phyloP scores from a whole-genome alignment of 1,139 yeast genomes.

The Hyphopichia burtonii region DNA sequence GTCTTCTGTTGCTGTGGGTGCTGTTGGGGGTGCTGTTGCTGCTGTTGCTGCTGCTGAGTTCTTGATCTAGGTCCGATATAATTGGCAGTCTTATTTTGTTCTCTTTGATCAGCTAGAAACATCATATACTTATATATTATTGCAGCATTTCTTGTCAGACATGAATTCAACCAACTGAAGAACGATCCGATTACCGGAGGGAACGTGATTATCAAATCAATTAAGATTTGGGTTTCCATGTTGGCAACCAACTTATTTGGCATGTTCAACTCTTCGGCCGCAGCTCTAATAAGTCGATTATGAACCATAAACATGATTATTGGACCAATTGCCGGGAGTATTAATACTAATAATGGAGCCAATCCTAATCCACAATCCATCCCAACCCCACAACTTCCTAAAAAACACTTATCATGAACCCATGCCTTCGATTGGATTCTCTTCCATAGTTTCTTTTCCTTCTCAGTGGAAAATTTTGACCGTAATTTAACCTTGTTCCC shows the following conservation, averaged over 20 bases:
- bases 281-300: conserved; percentile 58
- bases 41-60: neutral
- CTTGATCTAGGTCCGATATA: conserved; percentile 17
- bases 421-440: conserved; percentile 74
- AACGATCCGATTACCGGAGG: conserved; percentile 79
- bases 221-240: conserved; percentile 68
- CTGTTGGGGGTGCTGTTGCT: neutral
- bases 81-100: conserved; percentile 17
- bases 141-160: conserved; percentile 90
- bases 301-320: conserved; percentile 75
- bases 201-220: conserved; percentile 71
- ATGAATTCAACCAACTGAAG: conserved; percentile 76
- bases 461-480: conserved; percentile 48
- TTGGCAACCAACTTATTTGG: conserved; percentile 62
- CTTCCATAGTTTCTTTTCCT: conserved; percentile 71
- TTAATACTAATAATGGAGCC: conserved; percentile 63
- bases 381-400: conserved; percentile 71
- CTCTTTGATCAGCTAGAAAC: conserved; percentile 35
- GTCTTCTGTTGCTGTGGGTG: conserved; percentile 5
- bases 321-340: conserved; percentile 81
- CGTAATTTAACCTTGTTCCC: conserved; percentile 63
- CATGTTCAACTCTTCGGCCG: conserved; percentile 53
- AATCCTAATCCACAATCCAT: conserved; percentile 77
- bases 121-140: conserved; percentile 54
- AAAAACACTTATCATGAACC: conserved; percentile 76